Base-by-base conservation (phyloP, 2,329 filamentous ascomycete genomes). In the Ophiobolus disseminans region DNA sequence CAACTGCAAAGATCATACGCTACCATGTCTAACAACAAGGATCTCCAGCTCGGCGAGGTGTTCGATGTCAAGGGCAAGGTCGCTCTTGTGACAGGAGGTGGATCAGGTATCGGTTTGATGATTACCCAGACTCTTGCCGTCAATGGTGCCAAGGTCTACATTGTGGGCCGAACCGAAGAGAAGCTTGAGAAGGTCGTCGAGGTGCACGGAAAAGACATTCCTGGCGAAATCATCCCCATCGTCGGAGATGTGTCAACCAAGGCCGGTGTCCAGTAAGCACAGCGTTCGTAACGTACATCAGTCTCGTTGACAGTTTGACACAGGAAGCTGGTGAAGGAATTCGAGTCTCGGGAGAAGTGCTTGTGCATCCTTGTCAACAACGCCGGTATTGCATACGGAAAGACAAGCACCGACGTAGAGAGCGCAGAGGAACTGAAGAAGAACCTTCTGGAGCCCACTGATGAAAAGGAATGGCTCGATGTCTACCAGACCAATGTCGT, bases 361-460 rank as follows among this genome's bases (percentile, higher is more conserved):
- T 68, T 80, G 21, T 73, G 74, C 58, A 73, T 78, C 43, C 72
- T 79, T 3, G 68, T 79, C 56, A 78, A 78, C 66, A 79, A 79
- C 49, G 77, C 77, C 6, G 77, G 77, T 2, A 77, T 80, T 38
- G 72, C 72, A 13, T 66, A 70, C 13, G 63, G 57, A 6, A 77
- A 75, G 49, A 64, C 63, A 6, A 51, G 62, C 57, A 69, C 69
- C 57, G 55, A 75, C 55, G 75, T 73, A 17, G 73, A 65, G 11
- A 63, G 66, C 10, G 73, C 76, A n/a, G 73, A 78, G 45, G 73
- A 76, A 30, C 60, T 78, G 46, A 73, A 73, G 44, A 69, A 75
- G 45, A 75, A 77, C 40, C 66, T 79, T 11, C 76, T 79, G 51
- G 76, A 77, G 10, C 69, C 74, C 26, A 70, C 74, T 2, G 65